Evolutionary conservation across 305 asterid species (phyloP).

Genomic region (Rubia peregrina): DNA sequence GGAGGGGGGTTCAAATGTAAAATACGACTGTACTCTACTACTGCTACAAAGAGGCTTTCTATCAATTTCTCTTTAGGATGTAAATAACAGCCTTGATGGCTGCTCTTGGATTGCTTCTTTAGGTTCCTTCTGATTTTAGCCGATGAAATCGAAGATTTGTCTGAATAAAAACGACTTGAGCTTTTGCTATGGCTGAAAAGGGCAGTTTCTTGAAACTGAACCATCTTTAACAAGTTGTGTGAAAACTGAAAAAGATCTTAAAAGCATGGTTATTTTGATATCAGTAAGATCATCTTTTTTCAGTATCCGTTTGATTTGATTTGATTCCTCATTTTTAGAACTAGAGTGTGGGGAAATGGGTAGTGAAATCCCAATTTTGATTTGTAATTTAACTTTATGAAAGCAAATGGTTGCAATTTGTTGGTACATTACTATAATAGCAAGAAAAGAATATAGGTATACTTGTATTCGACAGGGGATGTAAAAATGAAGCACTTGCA

Average conservation of each 20-base stretch:
- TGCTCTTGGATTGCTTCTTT: not conserved
- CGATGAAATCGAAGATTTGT: not conserved
- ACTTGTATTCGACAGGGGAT: too few species aligned
- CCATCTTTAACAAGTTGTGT: not conserved
- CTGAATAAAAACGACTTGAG: not conserved
- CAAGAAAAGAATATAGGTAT: not conserved
- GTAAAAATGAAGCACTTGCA: not conserved
- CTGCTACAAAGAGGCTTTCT: constrained; percentile 6
- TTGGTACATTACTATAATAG: not conserved
- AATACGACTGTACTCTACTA: not conserved
- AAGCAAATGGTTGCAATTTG: not conserved
- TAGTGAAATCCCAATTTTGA: constrained; percentile 5
- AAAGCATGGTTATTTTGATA: not conserved
- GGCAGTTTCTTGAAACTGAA: not conserved
- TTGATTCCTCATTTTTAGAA: not conserved
- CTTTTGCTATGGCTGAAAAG: not conserved
- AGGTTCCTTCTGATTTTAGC: not conserved
- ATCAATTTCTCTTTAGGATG: not conserved
- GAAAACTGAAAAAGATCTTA: not conserved
- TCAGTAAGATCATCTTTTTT: not conserved
- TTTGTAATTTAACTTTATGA: not conserved
- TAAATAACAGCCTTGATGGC: constrained; percentile 6
- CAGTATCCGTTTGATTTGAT: not conserved
- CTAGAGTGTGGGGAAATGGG: not conserved
- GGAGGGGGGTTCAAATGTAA: constrained; percentile 15